Evolutionary conservation across 2,329 filamentous ascomycete species (phyloP), one percentile per base, ranked within the genome.

Genomic region (Colletotrichum tropicicola): DNA sequence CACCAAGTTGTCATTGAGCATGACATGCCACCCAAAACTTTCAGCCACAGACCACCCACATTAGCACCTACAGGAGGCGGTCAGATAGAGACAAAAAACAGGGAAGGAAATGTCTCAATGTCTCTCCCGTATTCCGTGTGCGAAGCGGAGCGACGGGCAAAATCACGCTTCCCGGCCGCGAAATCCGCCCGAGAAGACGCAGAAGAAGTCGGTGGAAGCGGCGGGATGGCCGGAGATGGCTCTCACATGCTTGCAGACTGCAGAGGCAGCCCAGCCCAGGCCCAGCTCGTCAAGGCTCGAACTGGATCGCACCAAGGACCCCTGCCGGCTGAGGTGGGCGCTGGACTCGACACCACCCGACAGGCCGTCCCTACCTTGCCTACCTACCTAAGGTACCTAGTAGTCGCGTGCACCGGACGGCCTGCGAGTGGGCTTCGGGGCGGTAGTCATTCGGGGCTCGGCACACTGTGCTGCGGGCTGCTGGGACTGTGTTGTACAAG

Each of bases 191-290:
- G 35, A 63, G 54, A 52, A 65, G 23, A 65, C 62, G 15, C 37
- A 63, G 54, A 52, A 65, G 23, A 65, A 65, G 15, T 37, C 49
- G 43, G 43, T 65, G 58, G 62, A 65, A 65, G 48, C 58, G 49
- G 51, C 62, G 62, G 62, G 62, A 65, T 43, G 57, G 43, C 62
- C 62, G 62, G 62, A 62, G 57, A 62, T 47, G 57, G 57, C 57
- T 62, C 55, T 59, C 62, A 65, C 62, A 65, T 65, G 61, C 62
- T 51, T 62, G 37, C 21, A 47, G 62, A 55, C 45, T 62, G 37
- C 21, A 47, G 62, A 55, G 35, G 62, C 28, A 56, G 44, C 57
- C 57, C 7, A 45, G 45, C 30, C 35, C 41, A 47, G 47, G 19
- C 56, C 28, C 48, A 30, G 12, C 56, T 21, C 23, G 23, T 39